Conservation (phyloP, 78 protist species). For the Dictyostelium brefeldianum region DNA sequence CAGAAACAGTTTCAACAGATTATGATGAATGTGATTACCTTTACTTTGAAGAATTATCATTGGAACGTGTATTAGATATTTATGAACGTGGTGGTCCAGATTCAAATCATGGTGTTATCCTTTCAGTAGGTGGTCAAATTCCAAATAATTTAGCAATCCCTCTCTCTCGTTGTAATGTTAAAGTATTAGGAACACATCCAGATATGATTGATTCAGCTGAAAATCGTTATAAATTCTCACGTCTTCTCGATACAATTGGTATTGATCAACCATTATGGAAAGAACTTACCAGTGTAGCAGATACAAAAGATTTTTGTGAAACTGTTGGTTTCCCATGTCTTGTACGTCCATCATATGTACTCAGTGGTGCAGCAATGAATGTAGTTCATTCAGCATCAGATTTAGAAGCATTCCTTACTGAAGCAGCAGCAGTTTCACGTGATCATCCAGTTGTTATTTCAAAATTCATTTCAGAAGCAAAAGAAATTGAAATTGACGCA, state of each 20-base stretch:
- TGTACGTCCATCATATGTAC: constrained; percentile 98
- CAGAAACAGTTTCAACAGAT: constrained; percentile 98
- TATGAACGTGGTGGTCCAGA: constrained; percentile 79
- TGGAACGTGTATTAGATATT: constrained; percentile 93
- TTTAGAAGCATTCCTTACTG: constrained; percentile 86
- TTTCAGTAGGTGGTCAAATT: constrained; percentile 97
- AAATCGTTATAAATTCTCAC: constrained; percentile 97
- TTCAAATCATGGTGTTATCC: constrained; percentile 78
- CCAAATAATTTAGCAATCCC: constrained; percentile 95
- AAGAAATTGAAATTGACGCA: constrained; percentile 98
- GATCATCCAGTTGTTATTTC: constrained; percentile 95
- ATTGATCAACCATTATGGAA: constrained; percentile 98
- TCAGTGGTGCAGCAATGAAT: constrained; percentile 97
- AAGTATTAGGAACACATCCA: constrained; percentile 95
- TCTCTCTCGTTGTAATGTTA: constrained; percentile 76
- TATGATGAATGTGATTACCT: constrained; percentile 97
- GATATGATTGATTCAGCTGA: constrained; percentile 97
- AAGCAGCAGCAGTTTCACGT: constrained; percentile 91
- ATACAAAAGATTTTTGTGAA: constrained; percentile 92
- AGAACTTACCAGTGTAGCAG: constrained; percentile 83
- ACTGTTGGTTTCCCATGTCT: constrained; percentile 96
- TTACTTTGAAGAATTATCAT: constrained; percentile 95
- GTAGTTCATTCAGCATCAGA: constrained; percentile 92
- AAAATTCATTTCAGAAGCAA: constrained; percentile 95
- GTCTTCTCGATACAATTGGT: constrained; percentile 92